Base-by-base conservation (phyloP, 2,329 filamentous ascomycete genomes). In the Aspergillus hiratsukae region DNA sequence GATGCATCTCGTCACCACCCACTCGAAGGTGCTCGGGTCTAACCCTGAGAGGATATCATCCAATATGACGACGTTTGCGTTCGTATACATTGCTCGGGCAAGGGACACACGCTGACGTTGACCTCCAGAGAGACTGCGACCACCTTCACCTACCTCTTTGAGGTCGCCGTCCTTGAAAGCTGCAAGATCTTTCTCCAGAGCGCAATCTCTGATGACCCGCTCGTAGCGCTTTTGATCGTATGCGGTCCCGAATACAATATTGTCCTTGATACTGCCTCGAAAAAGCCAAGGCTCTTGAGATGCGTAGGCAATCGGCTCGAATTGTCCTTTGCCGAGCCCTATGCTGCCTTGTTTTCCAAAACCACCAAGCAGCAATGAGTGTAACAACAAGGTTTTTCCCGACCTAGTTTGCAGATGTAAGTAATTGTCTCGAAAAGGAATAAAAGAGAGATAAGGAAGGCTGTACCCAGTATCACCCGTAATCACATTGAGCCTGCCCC, bases 201-300 rank as follows among this genome's bases (percentile, higher is more conserved):
- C 82, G 63, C 83, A 87, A 0, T 83, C 82, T 28, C 84, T 78
- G 0, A 89, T 68, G 0, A 87, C 83, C 51, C 80, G 76, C 17
- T 80, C 75, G 66, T 88, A 89, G 35, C 83, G 74, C 6, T 64
- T 61, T 4, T 75, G 69, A 55, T 87, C 81, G 48, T 80, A 81
- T 40, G 79, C 76, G 40, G 74, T 78, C 6, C 82, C 82, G 58
- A 87, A 87, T 3, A 86, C 66, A n/a, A 87, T 87, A 62, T 87
- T 87, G 11, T 87, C 82, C 3, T 80, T 78, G 52, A 87, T 84
- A 7, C 79, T 85, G 76, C 83, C 85, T 68, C 81, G 84, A 66
- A 87, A 83, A 3, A 87, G 71, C 83, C 84, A 87, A 0, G 84
- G 82, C 0, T 82, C 80, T 62, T 87, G 85, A 1, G 81, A 81